Percentiles rank a stretch among this genome's conserved stretches.
Conservation (phyloP, 2,329 filamentous ascomycete genomes). For the Coniochaeta pulveracea region DNA sequence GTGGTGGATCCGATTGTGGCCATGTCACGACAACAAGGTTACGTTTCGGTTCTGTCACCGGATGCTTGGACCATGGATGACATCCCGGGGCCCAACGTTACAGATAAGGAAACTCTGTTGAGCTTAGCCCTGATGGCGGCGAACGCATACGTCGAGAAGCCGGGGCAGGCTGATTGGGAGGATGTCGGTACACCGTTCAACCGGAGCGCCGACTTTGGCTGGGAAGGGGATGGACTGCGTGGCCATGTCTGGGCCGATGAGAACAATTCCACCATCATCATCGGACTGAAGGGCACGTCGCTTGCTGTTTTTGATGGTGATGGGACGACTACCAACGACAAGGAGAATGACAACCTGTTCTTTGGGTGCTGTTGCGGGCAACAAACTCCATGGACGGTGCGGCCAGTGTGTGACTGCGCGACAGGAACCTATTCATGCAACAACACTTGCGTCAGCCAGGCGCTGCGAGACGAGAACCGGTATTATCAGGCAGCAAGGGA, state of each 20-base stretch:
- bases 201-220: constrained; percentile 80
- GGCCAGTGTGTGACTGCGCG: constrained; percentile 87
- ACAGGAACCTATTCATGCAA: constrained; percentile 83
- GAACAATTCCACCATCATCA: constrained; percentile 75
- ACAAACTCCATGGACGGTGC: constrained; percentile 81
- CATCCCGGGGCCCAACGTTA: constrained; percentile 67
- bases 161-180: constrained; percentile 67
- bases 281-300: constrained; percentile 85
- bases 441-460: constrained; percentile 71
- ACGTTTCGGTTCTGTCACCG: constrained; percentile 54
- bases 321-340: constrained; percentile 93
- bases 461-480: constrained; percentile 69
- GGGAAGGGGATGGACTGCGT: constrained; percentile 78
- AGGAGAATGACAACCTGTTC: constrained; percentile 94
- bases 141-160: constrained; percentile 73
- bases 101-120: constrained; percentile 74
- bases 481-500: constrained; percentile 87
- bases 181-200: constrained; percentile 74
- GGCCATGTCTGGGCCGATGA: constrained; percentile 90
- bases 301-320: constrained; percentile 92
- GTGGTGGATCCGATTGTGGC: constrained; percentile 72
- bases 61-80: constrained; percentile 78
- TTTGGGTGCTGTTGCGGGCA: constrained; percentile 97
- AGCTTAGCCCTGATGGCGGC: constrained; percentile 80
- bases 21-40: constrained; percentile 57